Evolutionary conservation across 2,329 filamentous ascomycete species (phyloP).

Genomic region (Trichothecium roseum): DNA sequence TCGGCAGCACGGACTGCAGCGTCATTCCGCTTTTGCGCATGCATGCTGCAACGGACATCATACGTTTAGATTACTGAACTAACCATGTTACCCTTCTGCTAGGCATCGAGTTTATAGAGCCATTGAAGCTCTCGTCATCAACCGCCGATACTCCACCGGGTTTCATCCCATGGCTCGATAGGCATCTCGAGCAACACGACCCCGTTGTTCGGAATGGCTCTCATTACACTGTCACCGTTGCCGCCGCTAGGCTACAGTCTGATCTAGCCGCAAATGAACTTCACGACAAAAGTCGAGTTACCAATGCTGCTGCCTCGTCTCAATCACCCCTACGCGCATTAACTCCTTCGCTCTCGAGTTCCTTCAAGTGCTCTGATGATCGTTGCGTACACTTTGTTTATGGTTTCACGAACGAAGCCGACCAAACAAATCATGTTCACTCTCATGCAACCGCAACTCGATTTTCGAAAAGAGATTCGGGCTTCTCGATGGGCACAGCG

Average conservation of each 20-base stretch:
- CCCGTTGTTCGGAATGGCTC: slow-evolving; percentile 22
- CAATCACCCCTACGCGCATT: slow-evolving; percentile 12
- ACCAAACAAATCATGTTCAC: slow-evolving; percentile 39
- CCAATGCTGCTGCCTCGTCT: not conserved
- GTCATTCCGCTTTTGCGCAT: no score
- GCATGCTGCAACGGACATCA: no score
- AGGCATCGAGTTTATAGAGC: no score
- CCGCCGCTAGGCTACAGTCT: no score
- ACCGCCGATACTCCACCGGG: slow-evolving; percentile 27
- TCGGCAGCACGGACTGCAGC: no score
- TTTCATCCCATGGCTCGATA: slow-evolving; percentile 41
- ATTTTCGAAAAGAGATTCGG: slow-evolving; percentile 33
- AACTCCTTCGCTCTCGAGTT: slow-evolving; percentile 2
- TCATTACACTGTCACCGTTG: no score
- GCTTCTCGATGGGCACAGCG: slow-evolving; percentile 22
- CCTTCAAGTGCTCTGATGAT: slow-evolving; percentile 45
- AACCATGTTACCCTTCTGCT: no score
- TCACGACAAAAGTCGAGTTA: not conserved
- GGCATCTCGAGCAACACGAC: slow-evolving; percentile 38
- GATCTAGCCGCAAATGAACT: not conserved
- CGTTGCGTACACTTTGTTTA: slow-evolving; percentile 48
- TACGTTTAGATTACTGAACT: no score
- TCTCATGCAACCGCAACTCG: slow-evolving; percentile 25
- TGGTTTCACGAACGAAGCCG: slow-evolving; percentile 39
- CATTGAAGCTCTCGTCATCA: slow-evolving; percentile 15